Evolutionary conservation across 495 filamentous ascomycete genomes (phyloP), one percentile per base, ranked within the genome.

Genomic region (Penicillium crystallinum): DNA sequence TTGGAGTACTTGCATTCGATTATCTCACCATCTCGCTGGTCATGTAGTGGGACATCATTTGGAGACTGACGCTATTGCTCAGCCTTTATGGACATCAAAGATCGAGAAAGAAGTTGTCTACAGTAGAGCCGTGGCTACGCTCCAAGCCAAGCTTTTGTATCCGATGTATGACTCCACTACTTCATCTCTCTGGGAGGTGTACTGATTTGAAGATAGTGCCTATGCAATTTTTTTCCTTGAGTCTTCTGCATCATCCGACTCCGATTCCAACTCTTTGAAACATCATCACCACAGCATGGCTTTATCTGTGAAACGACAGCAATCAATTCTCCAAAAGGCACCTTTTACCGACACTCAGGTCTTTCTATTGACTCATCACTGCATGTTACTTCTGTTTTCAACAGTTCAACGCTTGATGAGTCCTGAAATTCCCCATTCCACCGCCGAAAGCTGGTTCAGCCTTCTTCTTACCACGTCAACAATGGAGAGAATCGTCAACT

Each of bases 201-300:
- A 33, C 52, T 55, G 38, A 62, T 29, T 25, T 8, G 3, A 4
- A 29, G 2, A 11, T 38, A 69, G 65, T 25, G 60, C 63, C 35
- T 62, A 66, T 27, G 54, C 57, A 3, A 55, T 65, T 29, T 65
- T 63, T 46, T 69, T 69, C 39, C 63, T 69, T 3, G 63, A 69
- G 46, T 58, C 59, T 4, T 44, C 27, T 37, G 63, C 63, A 39
- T 37, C 54, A 12, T 15, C 33, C 9, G 27, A 40, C 12, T 42
- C 51, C 30, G 45, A 42, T 17, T 43, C 23, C 1, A 30, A 54
- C 25, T 21, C 27, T 17, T 42, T 54, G 4, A n/a, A 38, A 19
- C 49, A 49, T 23, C 36, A 21, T 29, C 17, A 15, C 19, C 40
- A 23, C 2, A 38, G 34, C 17, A 18, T 54, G 21, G 41, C 41